These are phyloP conservation scores for Telfairia occidentalis DNA, from an alignment of 331 rosid genomes.

Conservation along the genomic window DNA sequence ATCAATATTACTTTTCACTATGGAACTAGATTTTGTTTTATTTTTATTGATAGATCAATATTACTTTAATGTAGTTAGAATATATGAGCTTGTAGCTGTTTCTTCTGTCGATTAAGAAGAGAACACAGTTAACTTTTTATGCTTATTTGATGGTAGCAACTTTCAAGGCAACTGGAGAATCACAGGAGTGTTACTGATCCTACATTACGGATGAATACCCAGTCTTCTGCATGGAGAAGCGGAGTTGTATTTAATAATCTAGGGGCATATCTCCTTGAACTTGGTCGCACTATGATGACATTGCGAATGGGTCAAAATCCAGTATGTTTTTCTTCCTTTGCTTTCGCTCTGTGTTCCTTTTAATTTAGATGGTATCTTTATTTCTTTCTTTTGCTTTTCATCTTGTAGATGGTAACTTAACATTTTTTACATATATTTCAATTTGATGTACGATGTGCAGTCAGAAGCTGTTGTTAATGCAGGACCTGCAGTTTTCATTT, in stretches of 20 bases:
- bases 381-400: slow-evolving; percentile 1
- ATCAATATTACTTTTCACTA: background rate
- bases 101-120: slow-evolving; percentile 11
- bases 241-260: slow-evolving; percentile 67
- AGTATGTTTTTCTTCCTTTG: slow-evolving; percentile 29
- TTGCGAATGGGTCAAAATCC: slow-evolving; percentile 81
- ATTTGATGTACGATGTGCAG: slow-evolving; percentile 31
- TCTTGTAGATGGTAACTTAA: slow-evolving; percentile 15
- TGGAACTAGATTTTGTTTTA: background rate
- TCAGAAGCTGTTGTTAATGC: slow-evolving; percentile 90
- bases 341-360: slow-evolving; percentile 17
- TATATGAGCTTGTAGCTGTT: slow-evolving; percentile 15
- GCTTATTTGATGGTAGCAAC: slow-evolving; percentile 48
- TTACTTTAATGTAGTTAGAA: background rate
- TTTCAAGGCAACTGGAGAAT: slow-evolving; percentile 65
- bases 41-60: no score
- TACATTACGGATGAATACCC: slow-evolving; percentile 41
- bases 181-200: slow-evolving; percentile 65
- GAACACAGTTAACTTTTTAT: slow-evolving; percentile 14
- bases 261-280: slow-evolving; percentile 90
- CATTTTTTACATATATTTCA: slow-evolving; percentile 20
- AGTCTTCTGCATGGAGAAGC: slow-evolving; percentile 50
- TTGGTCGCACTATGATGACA: slow-evolving; percentile 92
- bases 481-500: slow-evolving; percentile 94
- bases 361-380: slow-evolving; percentile 12